Conservation (phyloP, 257 asterid species). For the Solanum rostratum region DNA sequence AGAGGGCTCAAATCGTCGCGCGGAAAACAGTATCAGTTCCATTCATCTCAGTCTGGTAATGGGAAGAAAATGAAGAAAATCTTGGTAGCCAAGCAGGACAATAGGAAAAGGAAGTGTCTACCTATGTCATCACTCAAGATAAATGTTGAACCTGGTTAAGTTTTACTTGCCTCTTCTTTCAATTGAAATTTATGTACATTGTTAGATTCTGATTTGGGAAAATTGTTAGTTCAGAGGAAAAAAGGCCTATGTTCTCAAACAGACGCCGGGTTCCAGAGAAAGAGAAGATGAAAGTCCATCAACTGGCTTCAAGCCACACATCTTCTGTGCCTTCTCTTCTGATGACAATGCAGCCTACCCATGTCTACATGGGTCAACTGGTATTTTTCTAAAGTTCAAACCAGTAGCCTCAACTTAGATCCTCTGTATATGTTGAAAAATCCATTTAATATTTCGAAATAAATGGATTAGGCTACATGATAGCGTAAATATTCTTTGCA, state of each 20-base stretch:
- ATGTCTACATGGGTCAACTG: not conserved
- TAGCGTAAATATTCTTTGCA: not conserved
- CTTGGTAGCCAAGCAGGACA: not conserved
- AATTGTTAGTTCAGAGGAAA: not conserved
- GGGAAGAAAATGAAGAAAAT: not conserved
- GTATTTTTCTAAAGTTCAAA: not conserved
- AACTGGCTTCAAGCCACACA: not conserved
- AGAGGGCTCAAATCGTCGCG: not conserved
- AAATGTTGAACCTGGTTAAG: not conserved
- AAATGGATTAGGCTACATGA: not conserved
- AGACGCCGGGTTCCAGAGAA: not conserved
- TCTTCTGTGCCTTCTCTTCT: not conserved
- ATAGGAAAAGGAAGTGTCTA: not conserved
- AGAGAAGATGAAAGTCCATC: not conserved
- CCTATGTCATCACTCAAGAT: not conserved
- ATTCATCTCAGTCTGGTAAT: not conserved
- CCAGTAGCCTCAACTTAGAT: not conserved
- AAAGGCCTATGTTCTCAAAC: not conserved
- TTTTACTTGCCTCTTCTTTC: not conserved
- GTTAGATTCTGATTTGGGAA: not conserved
- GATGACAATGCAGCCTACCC: constrained; percentile 1
- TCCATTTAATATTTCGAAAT: no score
- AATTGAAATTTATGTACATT: not conserved
- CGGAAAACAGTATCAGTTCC: not conserved
- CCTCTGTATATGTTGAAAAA: no score